These are phyloP conservation scores for Trametes sanguinea DNA, from an alignment of 768 basidiomycete species.

Conservation along the genomic window DNA sequence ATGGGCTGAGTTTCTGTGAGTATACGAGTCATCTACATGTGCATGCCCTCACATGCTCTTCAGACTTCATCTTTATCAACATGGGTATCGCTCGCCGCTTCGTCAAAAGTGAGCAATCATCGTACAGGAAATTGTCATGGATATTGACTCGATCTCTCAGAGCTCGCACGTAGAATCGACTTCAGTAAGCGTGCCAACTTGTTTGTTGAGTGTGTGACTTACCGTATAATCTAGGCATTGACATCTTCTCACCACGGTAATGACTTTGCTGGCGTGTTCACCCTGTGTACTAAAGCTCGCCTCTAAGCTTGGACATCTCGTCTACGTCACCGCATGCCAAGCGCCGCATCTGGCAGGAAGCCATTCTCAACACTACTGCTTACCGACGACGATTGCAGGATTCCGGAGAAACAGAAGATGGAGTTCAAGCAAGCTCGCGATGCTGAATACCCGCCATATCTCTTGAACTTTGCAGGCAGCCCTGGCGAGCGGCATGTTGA, in stretches of 20 bases:
- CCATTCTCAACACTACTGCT: constrained; percentile 69
- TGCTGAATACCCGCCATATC: constrained; percentile 66
- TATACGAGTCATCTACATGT: constrained; percentile 12
- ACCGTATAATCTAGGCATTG: constrained; percentile 52
- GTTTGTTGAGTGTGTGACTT: background rate
- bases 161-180: constrained; percentile 63
- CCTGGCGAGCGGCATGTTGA: constrained; percentile 75
- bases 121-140: background rate
- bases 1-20: constrained; percentile 68
- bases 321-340: constrained; percentile 58
- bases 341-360: constrained; percentile 81
- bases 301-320: constrained; percentile 56
- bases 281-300: background rate
- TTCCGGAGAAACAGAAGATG: constrained; percentile 60
- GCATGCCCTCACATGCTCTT: background rate
- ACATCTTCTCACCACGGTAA: constrained; percentile 78
- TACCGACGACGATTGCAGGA: constrained; percentile 56
- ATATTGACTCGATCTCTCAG: constrained; percentile 36
- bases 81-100: constrained; percentile 49
- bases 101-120: constrained; percentile 56
- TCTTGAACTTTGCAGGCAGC: constrained; percentile 61
- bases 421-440: constrained; percentile 58
- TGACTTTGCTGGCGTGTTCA: constrained; percentile 8
- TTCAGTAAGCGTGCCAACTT: constrained; percentile 54
- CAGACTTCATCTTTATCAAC: constrained; percentile 69